Base-by-base conservation (phyloP, 1,139 yeast genomes). In the Lodderomyces parapsilosis region DNA sequence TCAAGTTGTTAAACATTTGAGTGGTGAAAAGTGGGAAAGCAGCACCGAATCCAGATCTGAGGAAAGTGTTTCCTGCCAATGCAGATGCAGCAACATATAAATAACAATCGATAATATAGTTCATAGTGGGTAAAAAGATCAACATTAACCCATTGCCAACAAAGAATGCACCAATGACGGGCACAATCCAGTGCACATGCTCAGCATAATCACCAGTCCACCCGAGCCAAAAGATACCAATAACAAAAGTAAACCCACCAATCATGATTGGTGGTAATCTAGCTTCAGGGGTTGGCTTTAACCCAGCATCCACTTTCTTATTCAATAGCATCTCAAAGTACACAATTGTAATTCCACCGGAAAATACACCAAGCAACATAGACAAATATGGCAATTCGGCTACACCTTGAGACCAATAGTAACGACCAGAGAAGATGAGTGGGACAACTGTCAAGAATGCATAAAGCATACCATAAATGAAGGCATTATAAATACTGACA, bases 381-480 rank as follows among this genome's bases (percentile, higher is more conserved):
- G 80, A 78, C 49, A 83, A 60, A 59, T 81, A 84, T 33, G 88
- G 88, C 49, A 83, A 65, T 57, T 80, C 84, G 4, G 74, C 77
- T 15, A 76, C 80, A 52, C 86, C 86, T 17, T 47, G 46, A 11
- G 38, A 31, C 68, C 78, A 81, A 20, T 71, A 71, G 57, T 86
- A 87, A 40, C 83, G 81, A 6, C 68, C 72, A 11, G 65, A 68
- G 59, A 87, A 89, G 35, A 87, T 80, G 50, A 85, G 68, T 24
- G 96, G 96, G 54, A 85, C 79, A 1, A 94, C 95, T 39, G 87
- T 86, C 52, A 89, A 68, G 61, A 86, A 77, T 54, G 88, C 63
- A 59, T 89, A 89, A 45, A 87, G 66, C 60, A 89, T 82, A 51
- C 95, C 96, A 60, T 88, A 89, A 48, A 88, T 81, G 62, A 89